These are phyloP conservation scores for Ophiostoma ulmi DNA, from an alignment of 2,329 filamentous ascomycete species.

Conservation along the genomic window DNA sequence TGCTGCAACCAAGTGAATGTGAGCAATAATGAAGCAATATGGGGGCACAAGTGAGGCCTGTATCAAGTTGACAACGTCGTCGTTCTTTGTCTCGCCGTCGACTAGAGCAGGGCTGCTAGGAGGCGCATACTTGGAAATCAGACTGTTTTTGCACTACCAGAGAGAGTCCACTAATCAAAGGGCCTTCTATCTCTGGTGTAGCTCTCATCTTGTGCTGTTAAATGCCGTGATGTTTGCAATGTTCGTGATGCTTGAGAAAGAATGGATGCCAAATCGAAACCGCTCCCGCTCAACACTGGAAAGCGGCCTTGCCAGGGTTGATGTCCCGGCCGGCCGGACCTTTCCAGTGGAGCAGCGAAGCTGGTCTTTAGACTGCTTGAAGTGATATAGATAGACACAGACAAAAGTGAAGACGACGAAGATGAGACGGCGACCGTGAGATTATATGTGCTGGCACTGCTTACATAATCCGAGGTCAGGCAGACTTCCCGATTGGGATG, in stretches of 20 bases:
- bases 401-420: neutral
- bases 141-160: neutral
- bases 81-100: conserved; percentile 1
- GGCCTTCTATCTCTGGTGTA: conserved; percentile 3
- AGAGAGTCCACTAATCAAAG: conserved; percentile 3
- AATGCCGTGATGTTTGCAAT: neutral
- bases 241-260: neutral
- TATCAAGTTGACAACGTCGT: neutral
- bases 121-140: conserved; percentile 8
- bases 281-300: conserved; percentile 5
- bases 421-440: neutral
- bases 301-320: neutral
- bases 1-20: neutral
- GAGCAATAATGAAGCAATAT: neutral
- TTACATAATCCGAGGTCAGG: neutral
- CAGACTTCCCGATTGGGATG: conserved; percentile 1
- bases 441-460: neutral
- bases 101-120: conserved; percentile 12
- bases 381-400: neutral
- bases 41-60: neutral
- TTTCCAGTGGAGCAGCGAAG: neutral
- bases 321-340: neutral
- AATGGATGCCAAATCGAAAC: neutral
- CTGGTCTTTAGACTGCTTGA: neutral
- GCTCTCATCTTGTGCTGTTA: neutral